Evolutionary conservation across 805 yeast species (phyloP).

Genomic region (Kodamaea hsintzibuensis): DNA sequence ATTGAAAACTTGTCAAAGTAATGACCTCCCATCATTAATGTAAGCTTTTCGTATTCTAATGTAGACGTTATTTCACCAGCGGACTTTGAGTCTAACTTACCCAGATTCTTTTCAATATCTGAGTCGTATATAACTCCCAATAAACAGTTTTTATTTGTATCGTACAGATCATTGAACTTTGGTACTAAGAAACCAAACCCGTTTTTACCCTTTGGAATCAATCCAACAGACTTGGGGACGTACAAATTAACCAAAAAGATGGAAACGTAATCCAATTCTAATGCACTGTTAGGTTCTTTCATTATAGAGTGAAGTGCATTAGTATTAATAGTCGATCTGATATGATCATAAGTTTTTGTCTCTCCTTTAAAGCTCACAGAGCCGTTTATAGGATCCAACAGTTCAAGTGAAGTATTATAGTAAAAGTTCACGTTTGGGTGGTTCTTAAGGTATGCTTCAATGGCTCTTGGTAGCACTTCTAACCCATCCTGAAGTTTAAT

Average conservation of each 20-base stretch:
- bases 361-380: slow-evolving; percentile 8
- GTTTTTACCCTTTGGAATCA: slow-evolving; percentile 37
- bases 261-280: slow-evolving; percentile 39
- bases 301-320: slow-evolving; percentile 38
- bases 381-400: slow-evolving; percentile 20
- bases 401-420: slow-evolving; percentile 25
- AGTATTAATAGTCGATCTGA: slow-evolving; percentile 60
- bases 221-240: slow-evolving; percentile 36
- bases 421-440: slow-evolving; percentile 44
- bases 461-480: slow-evolving; percentile 48
- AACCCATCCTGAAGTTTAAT: slow-evolving; percentile 59
- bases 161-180: slow-evolving; percentile 16
- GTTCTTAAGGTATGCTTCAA: slow-evolving; percentile 38
- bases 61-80: background rate
- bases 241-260: slow-evolving; percentile 72
- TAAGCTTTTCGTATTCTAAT: slow-evolving; percentile 58
- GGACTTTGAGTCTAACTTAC: background rate
- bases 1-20: slow-evolving; percentile 31
- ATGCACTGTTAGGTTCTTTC: slow-evolving; percentile 14
- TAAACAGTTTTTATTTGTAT: slow-evolving; percentile 53
- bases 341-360: slow-evolving; percentile 46
- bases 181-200: slow-evolving; percentile 95
- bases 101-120: slow-evolving; percentile 61
- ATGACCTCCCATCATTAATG: slow-evolving; percentile 92
- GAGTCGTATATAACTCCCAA: slow-evolving; percentile 93